These are phyloP conservation scores for Articulospora tetracladia DNA, from an alignment of 495 filamentous ascomycete species.

Conservation along the genomic window DNA sequence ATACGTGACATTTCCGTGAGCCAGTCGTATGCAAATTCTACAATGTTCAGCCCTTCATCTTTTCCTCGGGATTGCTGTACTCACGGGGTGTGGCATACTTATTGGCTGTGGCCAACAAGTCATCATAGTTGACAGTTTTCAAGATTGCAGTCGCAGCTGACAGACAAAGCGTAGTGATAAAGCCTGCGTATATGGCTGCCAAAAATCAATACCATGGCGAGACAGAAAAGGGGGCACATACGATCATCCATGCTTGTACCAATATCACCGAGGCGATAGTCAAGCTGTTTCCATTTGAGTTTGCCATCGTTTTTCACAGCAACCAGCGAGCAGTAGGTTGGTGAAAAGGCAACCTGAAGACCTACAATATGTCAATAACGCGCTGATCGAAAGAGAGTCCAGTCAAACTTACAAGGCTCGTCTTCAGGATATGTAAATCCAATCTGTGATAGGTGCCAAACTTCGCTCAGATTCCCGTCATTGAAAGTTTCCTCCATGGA, in stretches of 20 bases:
- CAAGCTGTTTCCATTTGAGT: slow-evolving; percentile 59
- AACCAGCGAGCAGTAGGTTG: slow-evolving; percentile 65
- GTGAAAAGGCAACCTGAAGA: slow-evolving; percentile 67
- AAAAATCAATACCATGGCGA: not conserved
- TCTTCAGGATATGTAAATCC: slow-evolving; percentile 62
- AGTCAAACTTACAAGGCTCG: slow-evolving; percentile 44
- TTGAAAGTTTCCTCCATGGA: slow-evolving; percentile 62
- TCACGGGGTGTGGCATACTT: slow-evolving; percentile 40
- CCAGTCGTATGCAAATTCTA: slow-evolving; percentile 48
- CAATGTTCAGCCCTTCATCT: slow-evolving; percentile 33
- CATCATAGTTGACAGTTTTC: slow-evolving; percentile 62
- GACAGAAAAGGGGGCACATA: slow-evolving; percentile 25
- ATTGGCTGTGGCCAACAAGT: slow-evolving; percentile 65
- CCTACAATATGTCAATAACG: slow-evolving; percentile 33
- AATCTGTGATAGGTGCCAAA: slow-evolving; percentile 66
- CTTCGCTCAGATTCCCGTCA: slow-evolving; percentile 55
- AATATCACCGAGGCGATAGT: slow-evolving; percentile 44
- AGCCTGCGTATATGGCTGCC: slow-evolving; percentile 34
- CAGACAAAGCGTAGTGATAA: slow-evolving; percentile 35
- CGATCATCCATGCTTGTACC: slow-evolving; percentile 36
- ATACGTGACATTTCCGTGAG: slow-evolving; percentile 62
- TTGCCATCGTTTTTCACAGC: slow-evolving; percentile 62
- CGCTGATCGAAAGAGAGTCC: not conserved
- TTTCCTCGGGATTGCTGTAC: slow-evolving; percentile 6
- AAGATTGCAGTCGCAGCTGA: slow-evolving; percentile 43